Conservation (phyloP, 129 eudicot genomes). For the Chrysanthemum makinoi region DNA sequence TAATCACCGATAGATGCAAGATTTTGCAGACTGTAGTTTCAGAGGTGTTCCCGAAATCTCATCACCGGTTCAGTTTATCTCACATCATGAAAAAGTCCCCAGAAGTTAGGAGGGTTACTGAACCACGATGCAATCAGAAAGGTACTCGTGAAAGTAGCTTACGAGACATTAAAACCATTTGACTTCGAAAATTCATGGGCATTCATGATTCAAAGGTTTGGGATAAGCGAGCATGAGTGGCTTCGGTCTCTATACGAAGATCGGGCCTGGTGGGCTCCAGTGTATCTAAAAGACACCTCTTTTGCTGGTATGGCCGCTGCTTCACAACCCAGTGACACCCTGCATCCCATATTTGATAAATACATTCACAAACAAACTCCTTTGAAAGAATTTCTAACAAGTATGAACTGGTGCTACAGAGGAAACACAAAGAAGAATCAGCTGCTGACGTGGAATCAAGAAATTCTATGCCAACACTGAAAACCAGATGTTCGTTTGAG, state of each 20-base stretch:
- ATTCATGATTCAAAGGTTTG: slow-evolving; percentile 70
- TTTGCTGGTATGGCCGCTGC: slow-evolving; percentile 75
- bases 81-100: slow-evolving; percentile 81
- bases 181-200: slow-evolving; percentile 88
- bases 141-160: slow-evolving; percentile 50
- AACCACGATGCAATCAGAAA: slow-evolving; percentile 76
- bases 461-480: slow-evolving; percentile 43
- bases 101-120: slow-evolving; percentile 73
- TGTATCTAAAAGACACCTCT: slow-evolving; percentile 60
- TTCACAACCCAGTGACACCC: slow-evolving; percentile 50
- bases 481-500: slow-evolving; percentile 80
- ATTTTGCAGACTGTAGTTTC: slow-evolving; percentile 56
- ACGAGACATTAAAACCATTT: slow-evolving; percentile 65
- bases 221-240: slow-evolving; percentile 71
- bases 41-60: slow-evolving; percentile 69
- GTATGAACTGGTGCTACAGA: slow-evolving; percentile 81
- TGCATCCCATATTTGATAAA: slow-evolving; percentile 55
- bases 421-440: slow-evolving; percentile 76
- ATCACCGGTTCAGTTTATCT: slow-evolving; percentile 68
- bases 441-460: slow-evolving; percentile 73
- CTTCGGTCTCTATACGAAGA: slow-evolving; percentile 69
- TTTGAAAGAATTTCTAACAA: slow-evolving; percentile 89
- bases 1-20: slow-evolving; percentile 73
- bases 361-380: slow-evolving; percentile 92
- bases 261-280: slow-evolving; percentile 87